Evolutionary conservation across 1,284 basidiomycete genomes (phyloP), one percentile per base, ranked within the genome.

Genomic region (Leccinum solheimii): DNA sequence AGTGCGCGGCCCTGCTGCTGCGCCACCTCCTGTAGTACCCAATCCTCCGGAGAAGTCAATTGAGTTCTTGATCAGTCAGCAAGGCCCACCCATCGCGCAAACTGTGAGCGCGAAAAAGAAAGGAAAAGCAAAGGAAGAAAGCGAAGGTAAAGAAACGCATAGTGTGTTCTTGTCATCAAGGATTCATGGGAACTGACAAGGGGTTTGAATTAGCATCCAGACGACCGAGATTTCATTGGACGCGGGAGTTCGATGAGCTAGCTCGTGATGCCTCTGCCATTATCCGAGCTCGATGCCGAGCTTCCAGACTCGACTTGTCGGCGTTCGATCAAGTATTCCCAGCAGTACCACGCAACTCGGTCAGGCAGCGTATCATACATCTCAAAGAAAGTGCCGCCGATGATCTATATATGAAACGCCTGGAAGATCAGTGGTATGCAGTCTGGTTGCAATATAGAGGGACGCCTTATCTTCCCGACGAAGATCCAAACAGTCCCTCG

Each of bases 221-320:
- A 38, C 79, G 90, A 43, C 81, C 84, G 64, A 84, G 92, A 57
- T 93, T 92, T 71, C 84, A 86, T 56, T 97, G 94, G 94, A 92
- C 84, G 58, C 76, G 83, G 55, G 91, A 95, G 55, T 94, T 88
- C 64, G 94, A 97, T 65, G 95, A 97, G 64, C 82, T 95, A 32
- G 86, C 90, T 45, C 84, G 91, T 57, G 95, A 98, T 71, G 88
- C 89, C 1, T 89, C 86, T 50, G 91, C 86, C 2, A 88, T 98
- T 65, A 86, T 97, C 59, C 85, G 85, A 64, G 91, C 90, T 16
- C 87, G 95, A 26, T 92, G 90, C 72, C 80, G 86, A 56, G 71
- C 78, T 59, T 75, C 79, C 23, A 83, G 87, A 60, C 78, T 90
- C 48, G 88, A 91, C 66, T 89, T 87, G 82, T 80, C 80, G 11